Percentiles rank a stretch among this genome's conserved stretches.
These are phyloP conservation scores for Paulownia fortunei DNA, from an alignment of 257 asterid genomes.

Conservation along the genomic window DNA sequence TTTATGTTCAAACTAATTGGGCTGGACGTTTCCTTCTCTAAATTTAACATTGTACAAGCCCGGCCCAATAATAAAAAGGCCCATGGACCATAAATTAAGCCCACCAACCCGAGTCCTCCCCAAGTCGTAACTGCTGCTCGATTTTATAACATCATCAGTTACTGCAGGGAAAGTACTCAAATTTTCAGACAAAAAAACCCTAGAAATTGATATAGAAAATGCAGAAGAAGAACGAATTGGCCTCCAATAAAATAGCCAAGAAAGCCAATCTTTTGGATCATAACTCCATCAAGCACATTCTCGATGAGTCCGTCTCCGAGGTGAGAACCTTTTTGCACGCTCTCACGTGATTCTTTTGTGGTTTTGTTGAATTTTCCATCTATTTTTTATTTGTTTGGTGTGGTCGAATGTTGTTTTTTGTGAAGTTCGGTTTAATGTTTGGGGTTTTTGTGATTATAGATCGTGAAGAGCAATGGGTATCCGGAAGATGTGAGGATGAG, in stretches of 20 bases:
- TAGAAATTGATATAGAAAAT: constrained; percentile 10
- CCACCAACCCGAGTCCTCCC: background rate
- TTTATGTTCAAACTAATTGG: too few relatives aligned
- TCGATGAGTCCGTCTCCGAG: constrained; percentile 75
- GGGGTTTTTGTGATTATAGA: constrained; percentile 39
- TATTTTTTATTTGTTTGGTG: background rate
- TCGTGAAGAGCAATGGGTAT: constrained; percentile 71
- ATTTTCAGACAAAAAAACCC: constrained; percentile 32
- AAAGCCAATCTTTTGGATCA: constrained; percentile 70
- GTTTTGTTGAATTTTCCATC: background rate
- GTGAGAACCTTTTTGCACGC: constrained; percentile 28
- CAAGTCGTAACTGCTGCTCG: background rate
- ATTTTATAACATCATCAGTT: background rate
- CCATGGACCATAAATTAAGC: background rate
- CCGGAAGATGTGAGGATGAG: constrained; percentile 74
- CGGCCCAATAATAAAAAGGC: background rate
- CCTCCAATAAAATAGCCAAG: constrained; percentile 40
- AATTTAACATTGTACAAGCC: too few relatives aligned
- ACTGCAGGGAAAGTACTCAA: background rate
- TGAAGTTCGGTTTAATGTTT: background rate
- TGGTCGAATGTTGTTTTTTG: background rate
- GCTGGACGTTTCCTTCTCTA: too few relatives aligned
- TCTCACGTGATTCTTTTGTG: background rate
- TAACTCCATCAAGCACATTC: constrained; percentile 65
- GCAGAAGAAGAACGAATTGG: constrained; percentile 28